Conservation (phyloP, 495 filamentous ascomycete genomes). For the Xylaria telfairii region DNA sequence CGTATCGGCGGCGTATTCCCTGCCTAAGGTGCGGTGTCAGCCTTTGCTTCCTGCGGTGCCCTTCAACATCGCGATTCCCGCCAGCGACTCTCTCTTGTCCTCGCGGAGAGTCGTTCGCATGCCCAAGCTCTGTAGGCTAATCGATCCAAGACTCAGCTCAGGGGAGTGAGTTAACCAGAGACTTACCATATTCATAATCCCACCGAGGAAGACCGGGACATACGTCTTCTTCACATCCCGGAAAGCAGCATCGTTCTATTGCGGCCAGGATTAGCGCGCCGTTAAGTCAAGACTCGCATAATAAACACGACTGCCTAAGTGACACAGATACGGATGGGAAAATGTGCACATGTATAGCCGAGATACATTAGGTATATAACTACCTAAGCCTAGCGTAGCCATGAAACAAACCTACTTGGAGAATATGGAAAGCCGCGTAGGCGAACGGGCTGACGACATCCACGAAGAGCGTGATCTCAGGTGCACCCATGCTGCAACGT, state of each 20-base stretch:
- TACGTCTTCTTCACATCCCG: constrained; percentile 64
- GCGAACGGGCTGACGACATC: constrained; percentile 76
- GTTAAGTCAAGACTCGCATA: neutral
- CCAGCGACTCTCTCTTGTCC: neutral
- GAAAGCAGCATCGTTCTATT: constrained; percentile 68
- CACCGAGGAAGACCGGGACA: constrained; percentile 73
- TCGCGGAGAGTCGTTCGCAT: neutral
- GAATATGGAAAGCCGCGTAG: constrained; percentile 69
- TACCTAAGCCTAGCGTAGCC: neutral
- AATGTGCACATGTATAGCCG: neutral
- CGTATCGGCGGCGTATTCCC: constrained; percentile 67
- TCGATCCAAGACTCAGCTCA: neutral
- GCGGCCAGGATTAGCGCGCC: neutral
- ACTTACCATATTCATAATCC: constrained; percentile 64
- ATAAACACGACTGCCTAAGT: neutral
- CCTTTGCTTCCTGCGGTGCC: neutral
- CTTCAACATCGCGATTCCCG: neutral
- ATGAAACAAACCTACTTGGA: constrained; percentile 53
- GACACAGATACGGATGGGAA: neutral
- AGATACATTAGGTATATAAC: neutral
- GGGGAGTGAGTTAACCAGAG: neutral
- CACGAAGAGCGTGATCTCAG: constrained; percentile 68
- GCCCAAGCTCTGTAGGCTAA: neutral
- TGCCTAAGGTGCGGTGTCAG: constrained; percentile 40
- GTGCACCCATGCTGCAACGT: constrained; percentile 42